phyloP scores from a whole-genome alignment of 495 filamentous ascomycete species.

The Talaromyces adpressus region DNA sequence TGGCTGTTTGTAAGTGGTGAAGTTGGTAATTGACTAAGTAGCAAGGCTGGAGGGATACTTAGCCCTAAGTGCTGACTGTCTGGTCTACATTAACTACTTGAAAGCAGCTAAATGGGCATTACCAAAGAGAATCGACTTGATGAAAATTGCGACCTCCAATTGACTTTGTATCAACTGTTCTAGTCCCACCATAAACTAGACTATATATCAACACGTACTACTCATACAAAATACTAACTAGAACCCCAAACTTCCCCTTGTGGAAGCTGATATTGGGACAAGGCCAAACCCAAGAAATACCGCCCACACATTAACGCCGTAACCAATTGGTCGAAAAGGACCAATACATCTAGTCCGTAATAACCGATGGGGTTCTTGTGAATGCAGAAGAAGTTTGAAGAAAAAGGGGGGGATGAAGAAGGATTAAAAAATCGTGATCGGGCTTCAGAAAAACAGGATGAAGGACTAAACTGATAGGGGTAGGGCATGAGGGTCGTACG shows the following conservation, averaged over 20 bases:
- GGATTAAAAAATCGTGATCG: background rate
- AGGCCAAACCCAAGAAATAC: conserved; percentile 1
- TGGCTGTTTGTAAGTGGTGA: background rate
- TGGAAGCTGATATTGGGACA: background rate
- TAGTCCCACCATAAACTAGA: background rate
- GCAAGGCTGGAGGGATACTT: background rate
- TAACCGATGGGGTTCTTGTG: background rate
- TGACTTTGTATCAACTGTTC: background rate
- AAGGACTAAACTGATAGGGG: background rate
- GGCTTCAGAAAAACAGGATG: background rate
- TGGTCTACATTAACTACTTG: background rate
- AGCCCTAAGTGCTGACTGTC: background rate
- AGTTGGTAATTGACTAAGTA: background rate
- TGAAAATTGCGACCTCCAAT: background rate
- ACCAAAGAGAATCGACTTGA: background rate
- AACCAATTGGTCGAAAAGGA: conserved; percentile 2
- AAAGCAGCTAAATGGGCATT: background rate
- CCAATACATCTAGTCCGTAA: background rate
- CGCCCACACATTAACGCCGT: conserved; percentile 1
- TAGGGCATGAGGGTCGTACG: background rate
- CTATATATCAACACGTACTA: background rate
- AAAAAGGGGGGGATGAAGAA: background rate
- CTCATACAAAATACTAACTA: background rate
- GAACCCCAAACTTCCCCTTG: background rate
- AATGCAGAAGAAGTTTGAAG: background rate